Evolutionary conservation across 2,329 filamentous ascomycete genomes (phyloP).

Genomic region (Fusarium pininemorale): DNA sequence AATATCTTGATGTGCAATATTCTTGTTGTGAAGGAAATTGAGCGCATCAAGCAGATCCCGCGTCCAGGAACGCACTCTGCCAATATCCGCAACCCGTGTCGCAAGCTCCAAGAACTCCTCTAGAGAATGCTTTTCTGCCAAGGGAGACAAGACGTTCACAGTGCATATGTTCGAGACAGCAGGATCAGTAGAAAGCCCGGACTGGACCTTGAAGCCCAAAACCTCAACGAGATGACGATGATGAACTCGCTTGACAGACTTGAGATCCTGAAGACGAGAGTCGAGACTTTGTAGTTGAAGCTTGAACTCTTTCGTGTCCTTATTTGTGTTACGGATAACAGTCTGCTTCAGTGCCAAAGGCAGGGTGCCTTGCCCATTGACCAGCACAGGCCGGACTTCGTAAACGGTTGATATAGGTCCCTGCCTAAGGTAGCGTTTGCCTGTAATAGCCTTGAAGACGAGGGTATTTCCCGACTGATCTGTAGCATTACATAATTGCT

Average conservation of each 20-base stretch:
- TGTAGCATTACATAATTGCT: constrained; percentile 70
- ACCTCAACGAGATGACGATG: constrained; percentile 83
- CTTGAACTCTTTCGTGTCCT: constrained; percentile 72
- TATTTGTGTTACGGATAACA: constrained; percentile 64
- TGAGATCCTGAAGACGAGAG: constrained; percentile 77
- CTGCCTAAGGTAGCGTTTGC: constrained; percentile 71
- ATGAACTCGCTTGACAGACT: constrained; percentile 74
- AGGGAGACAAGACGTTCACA: constrained; percentile 77
- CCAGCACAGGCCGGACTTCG: constrained; percentile 74
- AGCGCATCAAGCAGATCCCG: constrained; percentile 89
- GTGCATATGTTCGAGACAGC: constrained; percentile 65
- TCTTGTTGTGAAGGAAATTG: constrained; percentile 85
- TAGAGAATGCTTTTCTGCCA: constrained; percentile 84
- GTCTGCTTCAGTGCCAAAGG: constrained; percentile 80
- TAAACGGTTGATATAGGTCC: constrained; percentile 75
- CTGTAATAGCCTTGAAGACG: constrained; percentile 75
- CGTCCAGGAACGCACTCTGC: constrained; percentile 88
- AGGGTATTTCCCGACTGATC: constrained; percentile 71
- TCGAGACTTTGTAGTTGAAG: constrained; percentile 81
- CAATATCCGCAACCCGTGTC: constrained; percentile 73
- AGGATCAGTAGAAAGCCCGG: constrained; percentile 54
- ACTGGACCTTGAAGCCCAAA: constrained; percentile 82
- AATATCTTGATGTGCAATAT: constrained; percentile 84
- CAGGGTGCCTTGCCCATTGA: constrained; percentile 63
- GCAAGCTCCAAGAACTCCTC: constrained; percentile 83